Percentiles rank a stretch among this genome's conserved stretches.
These are phyloP conservation scores for Agrocybe chaxingu DNA, from an alignment of 768 basidiomycete genomes.

Conservation along the genomic window DNA sequence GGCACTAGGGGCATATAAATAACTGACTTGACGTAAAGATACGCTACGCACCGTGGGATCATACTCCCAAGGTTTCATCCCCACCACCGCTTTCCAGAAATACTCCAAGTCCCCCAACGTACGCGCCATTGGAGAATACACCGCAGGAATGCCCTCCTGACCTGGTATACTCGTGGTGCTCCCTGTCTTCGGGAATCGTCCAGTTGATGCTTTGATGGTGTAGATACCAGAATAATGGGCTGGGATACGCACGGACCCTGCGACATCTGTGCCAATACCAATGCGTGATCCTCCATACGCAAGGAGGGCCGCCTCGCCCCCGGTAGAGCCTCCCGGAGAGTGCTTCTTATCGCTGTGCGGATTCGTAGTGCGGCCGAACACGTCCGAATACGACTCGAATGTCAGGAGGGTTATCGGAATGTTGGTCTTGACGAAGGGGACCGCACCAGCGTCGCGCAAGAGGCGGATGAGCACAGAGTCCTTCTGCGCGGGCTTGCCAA, in stretches of 20 bases:
- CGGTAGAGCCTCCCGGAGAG: slow-evolving; percentile 64
- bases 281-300: slow-evolving; percentile 58
- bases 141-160: slow-evolving; percentile 53
- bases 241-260: slow-evolving; percentile 64
- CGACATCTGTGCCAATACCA: slow-evolving; percentile 69
- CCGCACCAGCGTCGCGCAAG: slow-evolving; percentile 57
- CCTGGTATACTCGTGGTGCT: slow-evolving; percentile 46
- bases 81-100: slow-evolving; percentile 58
- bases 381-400: slow-evolving; percentile 53
- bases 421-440: slow-evolving; percentile 69
- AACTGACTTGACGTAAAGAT: slow-evolving; percentile 12
- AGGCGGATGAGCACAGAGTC: slow-evolving; percentile 52
- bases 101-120: slow-evolving; percentile 59
- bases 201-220: slow-evolving; percentile 48
- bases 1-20: slow-evolving; percentile 24
- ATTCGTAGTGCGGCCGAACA: slow-evolving; percentile 60
- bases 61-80: slow-evolving; percentile 64
- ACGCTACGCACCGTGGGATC: slow-evolving; percentile 40
- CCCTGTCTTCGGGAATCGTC: slow-evolving; percentile 46
- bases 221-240: slow-evolving; percentile 66
- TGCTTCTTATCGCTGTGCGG: slow-evolving; percentile 50
- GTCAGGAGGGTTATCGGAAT: slow-evolving; percentile 56
- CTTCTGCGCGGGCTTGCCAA: slow-evolving; percentile 37
- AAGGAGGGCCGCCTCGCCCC: slow-evolving; percentile 65
- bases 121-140: slow-evolving; percentile 60